These are phyloP conservation scores for Mycena leptocephala DNA, from an alignment of 768 basidiomycete species.

Conservation along the genomic window DNA sequence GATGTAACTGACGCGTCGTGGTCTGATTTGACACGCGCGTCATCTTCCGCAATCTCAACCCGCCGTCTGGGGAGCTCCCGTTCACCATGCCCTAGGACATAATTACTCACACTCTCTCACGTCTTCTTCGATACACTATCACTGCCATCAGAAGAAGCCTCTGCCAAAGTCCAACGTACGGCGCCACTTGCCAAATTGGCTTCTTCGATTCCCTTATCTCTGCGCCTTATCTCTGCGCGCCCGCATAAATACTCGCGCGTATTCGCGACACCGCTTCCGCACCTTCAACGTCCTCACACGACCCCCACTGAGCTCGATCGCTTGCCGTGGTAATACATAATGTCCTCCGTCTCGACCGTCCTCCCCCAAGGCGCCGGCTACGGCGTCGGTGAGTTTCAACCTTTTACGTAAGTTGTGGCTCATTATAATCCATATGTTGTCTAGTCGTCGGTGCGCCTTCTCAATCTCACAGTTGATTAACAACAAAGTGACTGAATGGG, in stretches of 20 bases:
- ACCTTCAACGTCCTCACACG: not conserved
- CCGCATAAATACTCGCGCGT: not conserved
- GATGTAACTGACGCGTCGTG: no score
- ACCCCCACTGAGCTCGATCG: not conserved
- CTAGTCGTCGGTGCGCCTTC: slow-evolving; percentile 67
- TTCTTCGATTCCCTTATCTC: not conserved
- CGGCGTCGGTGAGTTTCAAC: slow-evolving; percentile 65
- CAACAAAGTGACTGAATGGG: not conserved
- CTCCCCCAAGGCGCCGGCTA: slow-evolving; percentile 90
- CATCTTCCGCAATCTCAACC: no score
- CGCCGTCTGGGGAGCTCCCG: no score
- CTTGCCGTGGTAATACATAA: not conserved
- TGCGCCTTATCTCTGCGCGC: not conserved
- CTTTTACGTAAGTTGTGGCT: no score
- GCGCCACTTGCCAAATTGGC: not conserved
- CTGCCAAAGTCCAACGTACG: not conserved
- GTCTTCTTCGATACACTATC: not conserved
- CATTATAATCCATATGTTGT: no score
- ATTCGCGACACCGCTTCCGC: not conserved
- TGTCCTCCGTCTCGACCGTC: slow-evolving; percentile 46
- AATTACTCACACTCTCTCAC: not conserved
- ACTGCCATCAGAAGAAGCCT: not conserved
- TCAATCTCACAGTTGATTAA: not conserved
- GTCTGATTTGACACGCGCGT: no score
- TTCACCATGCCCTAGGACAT: no score